phyloP scores from a whole-genome alignment of 2,329 filamentous ascomycete genomes.

The Claviceps sp. region DNA sequence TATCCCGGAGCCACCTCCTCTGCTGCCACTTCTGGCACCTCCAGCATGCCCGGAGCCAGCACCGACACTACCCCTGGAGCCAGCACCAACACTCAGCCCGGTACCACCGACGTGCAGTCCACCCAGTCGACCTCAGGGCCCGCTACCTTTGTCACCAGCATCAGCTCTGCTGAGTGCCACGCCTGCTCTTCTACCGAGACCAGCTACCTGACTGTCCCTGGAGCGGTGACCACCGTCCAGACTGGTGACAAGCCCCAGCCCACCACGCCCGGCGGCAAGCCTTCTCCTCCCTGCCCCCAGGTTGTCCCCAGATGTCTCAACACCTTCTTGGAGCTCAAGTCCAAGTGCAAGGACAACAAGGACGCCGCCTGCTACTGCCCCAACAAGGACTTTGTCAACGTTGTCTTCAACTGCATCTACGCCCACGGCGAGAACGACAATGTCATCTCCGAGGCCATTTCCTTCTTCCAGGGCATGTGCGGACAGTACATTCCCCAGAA shows the following conservation, averaged over 20 bases:
- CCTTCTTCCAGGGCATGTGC: conserved; percentile 87
- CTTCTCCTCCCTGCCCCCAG: conserved; percentile 39
- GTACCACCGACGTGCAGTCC: too few relatives aligned
- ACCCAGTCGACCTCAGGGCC: too few relatives aligned
- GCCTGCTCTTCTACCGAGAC: too few relatives aligned
- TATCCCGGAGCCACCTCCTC: conserved; percentile 6
- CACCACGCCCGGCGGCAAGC: conserved; percentile 7
- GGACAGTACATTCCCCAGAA: conserved; percentile 60
- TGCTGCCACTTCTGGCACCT: not conserved
- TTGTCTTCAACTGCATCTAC: conserved; percentile 69
- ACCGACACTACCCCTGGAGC: too few relatives aligned
- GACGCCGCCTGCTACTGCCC: conserved; percentile 82
- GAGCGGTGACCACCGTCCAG: conserved; percentile 4
- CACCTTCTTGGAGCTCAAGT: conserved; percentile 64
- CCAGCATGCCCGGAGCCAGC: not conserved
- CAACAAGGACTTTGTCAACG: conserved; percentile 57
- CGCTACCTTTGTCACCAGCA: too few relatives aligned
- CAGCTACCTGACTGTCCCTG: too few relatives aligned
- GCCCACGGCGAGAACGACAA: conserved; percentile 56
- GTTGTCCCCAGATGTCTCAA: conserved; percentile 82
- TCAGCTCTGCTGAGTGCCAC: too few relatives aligned
- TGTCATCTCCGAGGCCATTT: conserved; percentile 56
- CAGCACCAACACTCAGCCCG: too few relatives aligned
- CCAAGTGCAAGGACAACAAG: conserved; percentile 68
- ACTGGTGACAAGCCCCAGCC: conserved; percentile 6